Evolutionary conservation across 805 yeast genomes (phyloP).

Genomic region (Ogataea nitratoaversa): DNA sequence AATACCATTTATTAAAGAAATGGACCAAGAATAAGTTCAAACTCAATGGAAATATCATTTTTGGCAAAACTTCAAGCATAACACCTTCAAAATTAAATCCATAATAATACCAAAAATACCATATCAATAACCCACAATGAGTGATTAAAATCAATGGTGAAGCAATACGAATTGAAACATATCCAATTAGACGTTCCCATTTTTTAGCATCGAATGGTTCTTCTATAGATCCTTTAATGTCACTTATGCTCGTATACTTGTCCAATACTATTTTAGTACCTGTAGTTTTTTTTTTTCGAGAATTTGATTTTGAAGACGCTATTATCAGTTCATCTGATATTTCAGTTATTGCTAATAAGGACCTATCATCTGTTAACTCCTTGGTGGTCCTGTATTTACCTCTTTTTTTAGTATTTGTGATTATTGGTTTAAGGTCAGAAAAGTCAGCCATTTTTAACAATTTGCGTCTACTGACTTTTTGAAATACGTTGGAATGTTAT

Average conservation of each 20-base stretch:
- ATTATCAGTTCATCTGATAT: conserved; percentile 16
- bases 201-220: conserved; percentile 12
- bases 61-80: conserved; percentile 13
- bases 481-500: no score
- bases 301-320: conserved; percentile 3
- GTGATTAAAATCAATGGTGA: conserved; percentile 24
- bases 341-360: conserved; percentile 1
- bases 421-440: conserved; percentile 17
- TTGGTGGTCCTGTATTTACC: conserved; percentile 10
- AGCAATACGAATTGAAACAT: conserved; percentile 19
- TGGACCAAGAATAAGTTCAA: conserved; percentile 23
- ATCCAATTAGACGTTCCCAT: conserved; percentile 27
- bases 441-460: conserved; percentile 14
- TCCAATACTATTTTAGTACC: background rate
- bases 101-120: conserved; percentile 16
- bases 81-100: conserved; percentile 12
- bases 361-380: no score
- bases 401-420: conserved; percentile 15
- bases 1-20: conserved; percentile 22
- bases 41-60: conserved; percentile 16
- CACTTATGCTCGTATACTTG: conserved; percentile 9
- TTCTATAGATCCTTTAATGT: conserved; percentile 4
- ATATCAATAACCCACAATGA: conserved; percentile 20
- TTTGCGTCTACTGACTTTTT: no score
- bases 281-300: background rate